Conservation (phyloP, 2,329 filamentous ascomycete species). For the Emergomyces orientalis region DNA sequence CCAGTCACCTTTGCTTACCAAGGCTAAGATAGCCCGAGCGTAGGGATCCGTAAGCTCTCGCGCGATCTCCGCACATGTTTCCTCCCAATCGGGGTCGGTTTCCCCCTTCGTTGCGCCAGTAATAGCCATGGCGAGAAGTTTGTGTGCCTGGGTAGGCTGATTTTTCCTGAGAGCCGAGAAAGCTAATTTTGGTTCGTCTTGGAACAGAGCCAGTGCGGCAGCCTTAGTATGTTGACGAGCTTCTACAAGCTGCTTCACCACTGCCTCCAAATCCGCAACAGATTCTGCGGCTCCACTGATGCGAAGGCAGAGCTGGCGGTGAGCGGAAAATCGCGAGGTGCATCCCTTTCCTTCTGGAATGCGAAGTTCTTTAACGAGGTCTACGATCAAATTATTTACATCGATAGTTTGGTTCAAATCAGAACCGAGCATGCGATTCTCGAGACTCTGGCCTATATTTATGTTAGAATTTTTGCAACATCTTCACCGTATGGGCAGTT, state of each 20-base stretch:
- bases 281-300: constrained; percentile 51
- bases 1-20: constrained; percentile 53
- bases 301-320: constrained; percentile 51
- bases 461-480: constrained; percentile 12
- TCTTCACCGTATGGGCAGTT: constrained; percentile 8
- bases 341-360: constrained; percentile 45
- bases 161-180: constrained; percentile 47
- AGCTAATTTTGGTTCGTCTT: constrained; percentile 50
- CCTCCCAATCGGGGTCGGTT: constrained; percentile 50
- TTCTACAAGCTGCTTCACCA: constrained; percentile 44
- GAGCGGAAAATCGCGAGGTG: constrained; percentile 44
- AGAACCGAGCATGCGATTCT: constrained; percentile 24
- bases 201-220: constrained; percentile 53
- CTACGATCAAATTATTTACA: constrained; percentile 37
- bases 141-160: constrained; percentile 45
- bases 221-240: constrained; percentile 52
- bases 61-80: constrained; percentile 53
- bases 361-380: constrained; percentile 43
- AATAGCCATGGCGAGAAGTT: constrained; percentile 47
- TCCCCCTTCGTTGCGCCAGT: constrained; percentile 37
- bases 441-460: constrained; percentile 25
- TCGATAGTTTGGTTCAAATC: constrained; percentile 21
- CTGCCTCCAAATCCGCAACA: constrained; percentile 39
- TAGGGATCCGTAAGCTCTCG: constrained; percentile 54
- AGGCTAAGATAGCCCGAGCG: constrained; percentile 51